Evolutionary conservation across 2,329 filamentous ascomycete species (phyloP).

Genomic region (Colletotrichum tabaci): DNA sequence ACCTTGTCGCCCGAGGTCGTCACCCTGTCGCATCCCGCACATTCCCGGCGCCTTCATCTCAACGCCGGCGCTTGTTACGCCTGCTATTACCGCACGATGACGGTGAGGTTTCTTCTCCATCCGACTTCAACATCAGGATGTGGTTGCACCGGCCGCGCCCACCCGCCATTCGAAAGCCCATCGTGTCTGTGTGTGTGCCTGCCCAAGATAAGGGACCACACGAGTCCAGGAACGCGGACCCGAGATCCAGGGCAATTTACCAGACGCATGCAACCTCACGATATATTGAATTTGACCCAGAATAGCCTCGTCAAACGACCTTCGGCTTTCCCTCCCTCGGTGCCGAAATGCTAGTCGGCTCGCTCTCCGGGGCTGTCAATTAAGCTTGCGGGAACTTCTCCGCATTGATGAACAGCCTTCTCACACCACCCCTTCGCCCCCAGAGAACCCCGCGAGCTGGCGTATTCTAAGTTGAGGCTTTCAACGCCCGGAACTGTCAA

Average conservation of each 20-base stretch:
- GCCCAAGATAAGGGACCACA: neutral
- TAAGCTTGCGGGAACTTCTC: slow-evolving; percentile 1
- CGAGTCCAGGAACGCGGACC: slow-evolving; percentile 26
- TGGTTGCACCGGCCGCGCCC: slow-evolving; percentile 1
- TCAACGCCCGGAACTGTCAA: slow-evolving; percentile 3
- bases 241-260: slow-evolving; percentile 27
- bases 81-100: slow-evolving; percentile 26
- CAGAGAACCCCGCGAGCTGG: neutral
- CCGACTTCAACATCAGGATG: neutral
- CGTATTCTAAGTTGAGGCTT: neutral
- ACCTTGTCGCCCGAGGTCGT: neutral
- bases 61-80: slow-evolving; percentile 14
- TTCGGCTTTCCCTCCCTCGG: slow-evolving; percentile 33
- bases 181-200: neutral
- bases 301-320: neutral
- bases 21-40: slow-evolving; percentile 23
- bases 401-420: neutral
- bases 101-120: slow-evolving; percentile 2
- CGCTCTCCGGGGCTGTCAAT: slow-evolving; percentile 11
- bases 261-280: slow-evolving; percentile 29
- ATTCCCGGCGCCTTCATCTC: slow-evolving; percentile 25
- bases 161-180: neutral
- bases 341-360: slow-evolving; percentile 35
- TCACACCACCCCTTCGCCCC: neutral
- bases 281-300: slow-evolving; percentile 4